Evolutionary conservation across 2,329 filamentous ascomycete species (phyloP).

Genomic region (Ceratocystis eucalypticola): DNA sequence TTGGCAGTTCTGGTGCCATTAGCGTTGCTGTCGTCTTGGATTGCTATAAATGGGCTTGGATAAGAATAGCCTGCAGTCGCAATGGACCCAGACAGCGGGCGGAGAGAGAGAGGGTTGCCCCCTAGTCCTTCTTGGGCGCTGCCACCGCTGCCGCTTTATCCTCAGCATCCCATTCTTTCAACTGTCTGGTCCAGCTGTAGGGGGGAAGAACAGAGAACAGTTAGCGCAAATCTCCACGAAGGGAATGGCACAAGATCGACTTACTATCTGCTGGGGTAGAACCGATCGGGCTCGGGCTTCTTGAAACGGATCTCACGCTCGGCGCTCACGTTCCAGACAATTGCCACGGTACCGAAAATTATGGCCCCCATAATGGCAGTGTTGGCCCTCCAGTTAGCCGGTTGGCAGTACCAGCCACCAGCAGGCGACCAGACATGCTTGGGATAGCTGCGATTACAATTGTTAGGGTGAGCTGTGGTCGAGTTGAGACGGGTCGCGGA

Average conservation of each 20-base stretch:
- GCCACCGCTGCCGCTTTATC: conserved; percentile 28
- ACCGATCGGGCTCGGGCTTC: conserved; percentile 63
- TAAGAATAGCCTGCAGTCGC: background rate
- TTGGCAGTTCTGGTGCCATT: conserved; percentile 8
- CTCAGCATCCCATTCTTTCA: conserved; percentile 34
- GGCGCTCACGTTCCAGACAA: conserved; percentile 60
- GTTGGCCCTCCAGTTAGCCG: conserved; percentile 88
- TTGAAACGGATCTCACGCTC: conserved; percentile 57
- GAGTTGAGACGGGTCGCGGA: background rate
- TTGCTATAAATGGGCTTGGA: background rate
- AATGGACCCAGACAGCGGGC: background rate
- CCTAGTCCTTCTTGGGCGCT: conserved; percentile 24
- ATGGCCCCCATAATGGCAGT: conserved; percentile 61
- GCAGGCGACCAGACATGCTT: conserved; percentile 99
- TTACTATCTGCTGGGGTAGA: conserved; percentile 76
- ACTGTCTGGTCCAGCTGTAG: conserved; percentile 33
- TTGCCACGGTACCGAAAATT: conserved; percentile 52
- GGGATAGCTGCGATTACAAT: conserved; percentile 53
- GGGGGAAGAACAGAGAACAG: background rate
- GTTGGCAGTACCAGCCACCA: conserved; percentile 95
- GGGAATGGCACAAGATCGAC: conserved; percentile 27
- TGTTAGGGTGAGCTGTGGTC: conserved; percentile 7
- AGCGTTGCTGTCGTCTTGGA: conserved; percentile 6
- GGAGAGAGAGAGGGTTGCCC: background rate
- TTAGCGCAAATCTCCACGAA: background rate